phyloP scores from a whole-genome alignment of 2,329 filamentous ascomycete genomes.

The Arthroderma sp. region DNA sequence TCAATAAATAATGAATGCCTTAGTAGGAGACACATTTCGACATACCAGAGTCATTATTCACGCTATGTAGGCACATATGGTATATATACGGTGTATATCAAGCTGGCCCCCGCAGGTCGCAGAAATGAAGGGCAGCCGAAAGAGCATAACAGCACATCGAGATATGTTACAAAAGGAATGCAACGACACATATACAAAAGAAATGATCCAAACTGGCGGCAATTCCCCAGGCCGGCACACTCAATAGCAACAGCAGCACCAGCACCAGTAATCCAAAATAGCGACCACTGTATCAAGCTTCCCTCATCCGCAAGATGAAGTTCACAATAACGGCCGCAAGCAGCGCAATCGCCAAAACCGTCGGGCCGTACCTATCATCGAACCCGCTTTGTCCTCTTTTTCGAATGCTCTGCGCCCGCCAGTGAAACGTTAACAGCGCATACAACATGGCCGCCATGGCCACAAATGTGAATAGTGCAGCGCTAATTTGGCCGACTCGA shows the following conservation, averaged over 20 bases:
- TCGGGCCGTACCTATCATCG: constrained; percentile 90
- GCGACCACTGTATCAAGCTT: constrained; percentile 6
- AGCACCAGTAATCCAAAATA: background rate
- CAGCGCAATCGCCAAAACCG: constrained; percentile 73
- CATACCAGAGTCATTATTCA: no score
- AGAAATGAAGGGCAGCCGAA: no score
- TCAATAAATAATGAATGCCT: no score
- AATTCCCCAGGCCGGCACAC: background rate
- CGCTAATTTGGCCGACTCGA: constrained; percentile 81
- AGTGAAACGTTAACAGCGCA: constrained; percentile 89
- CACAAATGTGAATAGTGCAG: constrained; percentile 84
- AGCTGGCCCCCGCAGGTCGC: no score
- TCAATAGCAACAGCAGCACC: background rate
- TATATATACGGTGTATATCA: no score
- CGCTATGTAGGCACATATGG: no score
- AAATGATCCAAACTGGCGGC: background rate
- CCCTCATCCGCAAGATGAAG: constrained; percentile 59
- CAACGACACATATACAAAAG: no score
- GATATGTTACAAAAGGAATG: no score
- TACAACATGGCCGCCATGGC: constrained; percentile 94
- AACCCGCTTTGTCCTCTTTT: constrained; percentile 88
- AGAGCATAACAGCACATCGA: no score
- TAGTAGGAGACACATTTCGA: no score
- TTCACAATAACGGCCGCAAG: constrained; percentile 88
- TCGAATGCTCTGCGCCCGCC: constrained; percentile 86